A percentile compares a stretch with the other conserved stretches of the same genome.
phyloP scores from a whole-genome alignment of 129 eudicot species.

The Pittosporum tobira region DNA sequence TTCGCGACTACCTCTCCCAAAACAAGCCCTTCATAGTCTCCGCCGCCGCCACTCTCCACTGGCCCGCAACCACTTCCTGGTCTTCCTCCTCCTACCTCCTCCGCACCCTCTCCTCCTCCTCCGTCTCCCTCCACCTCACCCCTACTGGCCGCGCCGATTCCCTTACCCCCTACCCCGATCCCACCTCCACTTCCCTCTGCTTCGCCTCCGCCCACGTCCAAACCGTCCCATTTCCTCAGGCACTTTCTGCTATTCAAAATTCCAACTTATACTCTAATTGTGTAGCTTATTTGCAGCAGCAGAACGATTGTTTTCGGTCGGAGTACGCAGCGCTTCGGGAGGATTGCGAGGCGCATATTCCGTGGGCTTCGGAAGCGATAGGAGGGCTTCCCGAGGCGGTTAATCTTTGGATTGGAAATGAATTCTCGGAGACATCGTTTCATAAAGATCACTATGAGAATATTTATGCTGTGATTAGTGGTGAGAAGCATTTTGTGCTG shows the following conservation, averaged over 20 bases:
- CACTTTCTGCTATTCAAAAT: constrained; percentile 30
- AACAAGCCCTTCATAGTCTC: constrained; percentile 90
- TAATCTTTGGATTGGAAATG: constrained; percentile 86
- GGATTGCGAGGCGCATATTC: constrained; percentile 49
- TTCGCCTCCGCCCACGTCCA: constrained; percentile 68
- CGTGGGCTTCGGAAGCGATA: constrained; percentile 81
- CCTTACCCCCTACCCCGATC: constrained; percentile 43
- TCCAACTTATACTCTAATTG: not conserved
- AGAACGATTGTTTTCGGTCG: constrained; percentile 75
- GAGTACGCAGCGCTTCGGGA: constrained; percentile 49
- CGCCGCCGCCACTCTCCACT: constrained; percentile 56
- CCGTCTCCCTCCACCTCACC: constrained; percentile 82
- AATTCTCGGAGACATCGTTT: constrained; percentile 58
- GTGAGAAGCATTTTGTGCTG: constrained; percentile 78
- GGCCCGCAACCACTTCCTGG: constrained; percentile 83
- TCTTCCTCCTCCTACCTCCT: constrained; percentile 48
- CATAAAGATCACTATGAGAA: constrained; percentile 97
- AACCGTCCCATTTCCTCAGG: constrained; percentile 35
- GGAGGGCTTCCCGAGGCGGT: constrained; percentile 82
- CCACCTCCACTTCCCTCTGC: constrained; percentile 42
- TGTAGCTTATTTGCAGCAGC: constrained; percentile 78
- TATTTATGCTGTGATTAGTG: constrained; percentile 73
- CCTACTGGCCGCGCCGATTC: constrained; percentile 85
- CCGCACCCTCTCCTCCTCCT: constrained; percentile 37
- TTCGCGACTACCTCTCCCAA: constrained; percentile 63